These are phyloP conservation scores for Fusarium sp. DNA, from an alignment of 2,329 filamentous ascomycete genomes.

Conservation along the genomic window DNA sequence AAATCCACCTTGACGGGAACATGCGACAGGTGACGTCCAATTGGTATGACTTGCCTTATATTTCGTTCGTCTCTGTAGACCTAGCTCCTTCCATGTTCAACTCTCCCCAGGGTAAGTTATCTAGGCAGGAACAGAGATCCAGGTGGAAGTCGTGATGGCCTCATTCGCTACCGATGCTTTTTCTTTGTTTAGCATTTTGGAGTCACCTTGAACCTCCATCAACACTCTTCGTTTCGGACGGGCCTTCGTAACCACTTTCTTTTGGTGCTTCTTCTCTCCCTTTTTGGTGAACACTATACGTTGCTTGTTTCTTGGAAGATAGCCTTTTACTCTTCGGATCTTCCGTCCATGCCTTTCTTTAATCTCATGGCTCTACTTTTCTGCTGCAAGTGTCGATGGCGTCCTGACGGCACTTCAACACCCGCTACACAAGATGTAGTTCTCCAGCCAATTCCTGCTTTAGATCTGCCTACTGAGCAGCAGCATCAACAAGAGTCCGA, in stretches of 20 bases:
- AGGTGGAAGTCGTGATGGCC: conserved; percentile 9
- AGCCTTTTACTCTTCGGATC: background rate
- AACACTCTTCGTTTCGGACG: conserved; percentile 14
- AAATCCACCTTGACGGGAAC: background rate
- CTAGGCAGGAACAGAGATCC: background rate
- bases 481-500: background rate
- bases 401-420: conserved; percentile 1
- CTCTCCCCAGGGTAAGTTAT: background rate
- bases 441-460: conserved; percentile 7
- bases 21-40: no score
- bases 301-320: conserved; percentile 38
- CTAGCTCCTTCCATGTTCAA: background rate
- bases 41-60: no score
- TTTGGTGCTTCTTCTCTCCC: conserved; percentile 24
- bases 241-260: conserved; percentile 4
- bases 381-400: conserved; percentile 45
- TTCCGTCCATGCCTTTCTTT: background rate
- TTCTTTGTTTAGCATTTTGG: background rate
- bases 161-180: background rate
- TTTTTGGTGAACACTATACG: conserved; percentile 7
- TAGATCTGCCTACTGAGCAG: background rate
- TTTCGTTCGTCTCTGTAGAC: background rate
- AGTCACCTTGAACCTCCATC: background rate
- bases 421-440: conserved; percentile 5
- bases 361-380: conserved; percentile 43